Base-by-base conservation (phyloP, 768 basidiomycete species). In the Aureoboletus auriporus region DNA sequence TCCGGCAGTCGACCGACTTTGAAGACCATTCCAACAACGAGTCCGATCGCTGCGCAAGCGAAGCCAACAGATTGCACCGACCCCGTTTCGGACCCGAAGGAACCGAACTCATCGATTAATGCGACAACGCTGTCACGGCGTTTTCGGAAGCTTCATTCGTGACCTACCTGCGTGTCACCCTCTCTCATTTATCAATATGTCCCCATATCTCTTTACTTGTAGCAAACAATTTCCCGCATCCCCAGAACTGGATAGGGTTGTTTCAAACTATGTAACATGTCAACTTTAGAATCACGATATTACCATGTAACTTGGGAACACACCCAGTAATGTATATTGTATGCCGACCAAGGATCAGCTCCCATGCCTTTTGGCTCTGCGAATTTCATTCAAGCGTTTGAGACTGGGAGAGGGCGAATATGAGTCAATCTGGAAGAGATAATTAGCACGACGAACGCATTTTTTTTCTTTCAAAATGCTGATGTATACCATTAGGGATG, bases 51-150 rank as follows among this genome's bases (percentile, higher is more conserved):
- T 10, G 41, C 6, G 35, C 28, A 26, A 9, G n/a, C 30, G 13
- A 34, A 13, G 20, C 30, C 17, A 42, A 35, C 6, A 46, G 33
- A 27, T 14, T 33, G n/a, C 33, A 37, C 38, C 50, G 35, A 11
- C 28, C 36, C 36, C 51, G 51, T 34, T 42, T 65, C 6, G 63
- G 64, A 5, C 59, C 54, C 1, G 50, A 56, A 12, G 64, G 55
- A 29, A 65, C 63, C 11, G 57, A 59, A 8, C 59, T 65, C 27
- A 46, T 65, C 36, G 39, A 53, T 17, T 57, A 49, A 26, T 23
- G 6, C 12, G 5, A 20, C 38, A 28, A 13, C 26, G 2, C n/a
- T 27, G 4, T 28, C 10, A 31, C 13, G 6, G 34, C 17, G 10
- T 8, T 31, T 23, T 31, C n/a, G n/a, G 38, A 34, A 2, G 12